phyloP scores from a whole-genome alignment of 1,284 basidiomycete genomes.

The Trametes hirsuta region DNA sequence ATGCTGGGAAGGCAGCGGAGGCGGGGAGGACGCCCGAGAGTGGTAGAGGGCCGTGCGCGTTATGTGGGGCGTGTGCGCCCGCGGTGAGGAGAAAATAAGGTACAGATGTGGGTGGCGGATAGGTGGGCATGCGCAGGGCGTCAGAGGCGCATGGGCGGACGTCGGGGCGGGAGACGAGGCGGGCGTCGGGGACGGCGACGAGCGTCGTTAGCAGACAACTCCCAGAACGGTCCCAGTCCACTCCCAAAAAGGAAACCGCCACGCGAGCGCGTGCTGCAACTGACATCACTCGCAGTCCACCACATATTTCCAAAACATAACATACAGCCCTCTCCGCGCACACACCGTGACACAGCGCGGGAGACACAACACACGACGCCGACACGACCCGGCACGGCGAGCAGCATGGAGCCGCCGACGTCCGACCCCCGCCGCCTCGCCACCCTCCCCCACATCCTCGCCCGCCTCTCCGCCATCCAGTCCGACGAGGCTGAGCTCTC shows the following conservation, averaged over 20 bases:
- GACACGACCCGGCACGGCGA: not conserved
- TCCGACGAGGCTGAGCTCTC: constrained; percentile 81
- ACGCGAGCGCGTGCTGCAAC: constrained; percentile 2
- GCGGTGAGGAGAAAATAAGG: not conserved
- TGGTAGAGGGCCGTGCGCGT: constrained; percentile 6
- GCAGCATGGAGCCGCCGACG: not conserved
- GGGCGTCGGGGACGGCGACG: constrained; percentile 1
- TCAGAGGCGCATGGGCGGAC: constrained; percentile 20
- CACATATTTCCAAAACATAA: too few relatives aligned
- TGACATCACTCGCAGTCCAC: not conserved
- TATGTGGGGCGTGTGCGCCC: not conserved
- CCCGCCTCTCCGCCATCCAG: constrained; percentile 74
- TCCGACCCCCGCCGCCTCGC: constrained; percentile 46
- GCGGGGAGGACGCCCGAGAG: constrained; percentile 3
- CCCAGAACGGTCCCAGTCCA: constrained; percentile 3
- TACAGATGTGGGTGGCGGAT: not conserved
- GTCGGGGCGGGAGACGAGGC: not conserved
- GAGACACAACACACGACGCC: too few relatives aligned
- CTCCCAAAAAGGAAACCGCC: constrained; percentile 7
- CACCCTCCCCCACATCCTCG: constrained; percentile 68
- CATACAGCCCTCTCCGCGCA: too few relatives aligned
- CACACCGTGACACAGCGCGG: too few relatives aligned
- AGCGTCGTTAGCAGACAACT: not conserved
- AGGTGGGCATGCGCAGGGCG: constrained; percentile 7
- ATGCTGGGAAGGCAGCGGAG: constrained; percentile 36